Conservation (phyloP, 306 rosid species). For the Arachis hypogaea region DNA sequence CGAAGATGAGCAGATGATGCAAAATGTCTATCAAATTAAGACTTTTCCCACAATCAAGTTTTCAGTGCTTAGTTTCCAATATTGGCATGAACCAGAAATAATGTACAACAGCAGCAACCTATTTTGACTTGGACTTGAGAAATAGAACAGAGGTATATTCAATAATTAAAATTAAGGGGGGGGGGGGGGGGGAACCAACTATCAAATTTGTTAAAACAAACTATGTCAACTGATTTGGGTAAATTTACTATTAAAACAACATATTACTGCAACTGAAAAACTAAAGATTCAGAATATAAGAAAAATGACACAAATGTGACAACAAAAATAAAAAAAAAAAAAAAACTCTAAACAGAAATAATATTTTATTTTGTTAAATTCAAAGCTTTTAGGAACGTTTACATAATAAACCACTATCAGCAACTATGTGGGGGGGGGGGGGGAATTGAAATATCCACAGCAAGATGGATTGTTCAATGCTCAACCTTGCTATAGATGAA, state of each 20-base stretch:
- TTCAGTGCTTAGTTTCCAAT: conserved; percentile 16
- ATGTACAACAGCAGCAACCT: conserved; percentile 10
- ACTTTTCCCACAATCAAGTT: conserved; percentile 15
- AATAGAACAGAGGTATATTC: background rate
- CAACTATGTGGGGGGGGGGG: too few species aligned
- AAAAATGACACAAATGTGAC: conserved; percentile 9
- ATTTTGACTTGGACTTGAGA: conserved; percentile 10
- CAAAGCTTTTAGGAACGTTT: too few species aligned
- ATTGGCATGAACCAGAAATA: conserved; percentile 15
- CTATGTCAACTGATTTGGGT: background rate
- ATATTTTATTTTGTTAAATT: background rate
- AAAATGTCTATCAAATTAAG: conserved; percentile 22
- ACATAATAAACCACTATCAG: too few species aligned
- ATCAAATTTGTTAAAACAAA: conserved; percentile 8
- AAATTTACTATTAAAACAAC: background rate
- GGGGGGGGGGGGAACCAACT: background rate
- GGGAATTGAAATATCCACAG: conserved; percentile 1
- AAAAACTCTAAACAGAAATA: background rate
- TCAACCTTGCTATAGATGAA: conserved; percentile 15
- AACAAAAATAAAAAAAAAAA: background rate
- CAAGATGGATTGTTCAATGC: conserved; percentile 13
- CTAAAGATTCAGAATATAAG: conserved; percentile 15
- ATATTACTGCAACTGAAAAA: conserved; percentile 8
- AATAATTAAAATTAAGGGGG: too few species aligned
- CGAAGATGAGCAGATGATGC: conserved; percentile 20